phyloP scores from a whole-genome alignment of 352 stramenopile genomes.

The Globisporangium cylindrosporum region DNA sequence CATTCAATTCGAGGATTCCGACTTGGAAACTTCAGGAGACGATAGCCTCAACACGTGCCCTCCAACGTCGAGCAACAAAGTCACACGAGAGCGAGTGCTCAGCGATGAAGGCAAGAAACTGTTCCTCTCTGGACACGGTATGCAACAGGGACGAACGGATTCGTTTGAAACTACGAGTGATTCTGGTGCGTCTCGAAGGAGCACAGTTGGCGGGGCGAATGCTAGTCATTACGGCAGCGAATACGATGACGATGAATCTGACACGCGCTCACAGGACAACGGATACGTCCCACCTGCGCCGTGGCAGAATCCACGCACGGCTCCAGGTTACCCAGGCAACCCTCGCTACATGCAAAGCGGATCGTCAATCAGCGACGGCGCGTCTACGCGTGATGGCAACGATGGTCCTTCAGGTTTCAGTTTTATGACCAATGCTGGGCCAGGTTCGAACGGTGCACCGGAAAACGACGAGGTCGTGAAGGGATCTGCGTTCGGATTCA shows the following conservation, averaged over 20 bases:
- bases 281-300: constrained; percentile 42
- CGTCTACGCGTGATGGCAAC: constrained; percentile 17
- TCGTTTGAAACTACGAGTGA: constrained; percentile 34
- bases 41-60: constrained; percentile 51
- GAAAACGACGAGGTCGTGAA: constrained; percentile 16
- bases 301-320: constrained; percentile 19
- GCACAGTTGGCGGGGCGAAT: constrained; percentile 34
- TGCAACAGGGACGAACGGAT: constrained; percentile 23
- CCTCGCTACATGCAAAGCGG: constrained; percentile 21
- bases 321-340: constrained; percentile 31
- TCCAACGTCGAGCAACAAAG: constrained; percentile 65
- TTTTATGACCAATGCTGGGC: constrained; percentile 32
- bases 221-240: constrained; percentile 48
- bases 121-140: constrained; percentile 57
- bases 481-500: constrained; percentile 79
- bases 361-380: constrained; percentile 25
- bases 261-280: constrained; percentile 47
- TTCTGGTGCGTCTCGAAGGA: constrained; percentile 20
- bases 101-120: constrained; percentile 86
- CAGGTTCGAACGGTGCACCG: constrained; percentile 6
- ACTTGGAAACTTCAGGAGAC: constrained; percentile 44
- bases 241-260: constrained; percentile 55
- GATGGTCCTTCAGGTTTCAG: constrained; percentile 40
- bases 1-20: constrained; percentile 63
- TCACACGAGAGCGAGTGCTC: constrained; percentile 62